Evolutionary conservation across 805 yeast species (phyloP).

Genomic region (Lipomyces orientalis): DNA sequence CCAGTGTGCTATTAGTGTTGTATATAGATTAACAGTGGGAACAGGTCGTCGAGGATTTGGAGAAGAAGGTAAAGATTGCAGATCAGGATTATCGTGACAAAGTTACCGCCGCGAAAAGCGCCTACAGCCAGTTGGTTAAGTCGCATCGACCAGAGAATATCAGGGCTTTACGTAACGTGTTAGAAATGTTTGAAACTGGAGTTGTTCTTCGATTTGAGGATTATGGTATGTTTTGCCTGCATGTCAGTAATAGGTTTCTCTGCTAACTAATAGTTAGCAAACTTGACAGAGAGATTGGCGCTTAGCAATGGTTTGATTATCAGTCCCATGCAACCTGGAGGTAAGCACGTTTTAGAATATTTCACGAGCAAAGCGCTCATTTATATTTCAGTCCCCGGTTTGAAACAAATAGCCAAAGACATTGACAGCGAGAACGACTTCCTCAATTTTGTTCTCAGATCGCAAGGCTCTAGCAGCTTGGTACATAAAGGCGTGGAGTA

Average conservation of each 20-base stretch:
- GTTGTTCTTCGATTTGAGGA: constrained; percentile 85
- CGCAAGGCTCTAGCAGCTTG: constrained; percentile 35
- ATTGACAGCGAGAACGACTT: constrained; percentile 85
- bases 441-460: constrained; percentile 66
- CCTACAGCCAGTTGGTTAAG: constrained; percentile 73
- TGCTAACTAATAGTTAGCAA: constrained; percentile 49
- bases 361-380: not conserved
- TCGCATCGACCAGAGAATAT: constrained; percentile 79
- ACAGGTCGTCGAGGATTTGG: constrained; percentile 80
- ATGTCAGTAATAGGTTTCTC: not conserved
- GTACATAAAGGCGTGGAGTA: constrained; percentile 46
- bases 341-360: constrained; percentile 28
- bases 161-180: constrained; percentile 71
- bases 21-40: not conserved
- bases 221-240: constrained; percentile 50
- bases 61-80: constrained; percentile 77
- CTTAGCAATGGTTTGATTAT: constrained; percentile 85
- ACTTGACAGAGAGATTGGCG: constrained; percentile 80
- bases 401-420: constrained; percentile 75
- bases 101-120: constrained; percentile 72
- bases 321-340: constrained; percentile 63
- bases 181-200: constrained; percentile 88
- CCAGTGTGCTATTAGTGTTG: not conserved
- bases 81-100: constrained; percentile 84
- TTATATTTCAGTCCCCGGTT: constrained; percentile 55